phyloP scores from a whole-genome alignment of 2,329 filamentous ascomycete species.

The Cladophialophora immunda region DNA sequence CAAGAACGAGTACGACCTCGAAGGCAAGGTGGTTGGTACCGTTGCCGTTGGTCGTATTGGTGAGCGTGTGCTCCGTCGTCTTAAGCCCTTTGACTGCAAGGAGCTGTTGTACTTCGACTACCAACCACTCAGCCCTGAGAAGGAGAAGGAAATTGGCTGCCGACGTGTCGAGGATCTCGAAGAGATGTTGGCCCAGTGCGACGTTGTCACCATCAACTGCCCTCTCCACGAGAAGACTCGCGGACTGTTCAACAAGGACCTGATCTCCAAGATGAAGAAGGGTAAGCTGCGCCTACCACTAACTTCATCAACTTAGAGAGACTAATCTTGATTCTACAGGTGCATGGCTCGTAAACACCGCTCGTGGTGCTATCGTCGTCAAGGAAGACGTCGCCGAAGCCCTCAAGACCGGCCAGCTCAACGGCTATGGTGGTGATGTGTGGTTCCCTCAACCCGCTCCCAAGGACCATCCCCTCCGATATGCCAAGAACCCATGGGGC shows the following conservation, averaged over 20 bases:
- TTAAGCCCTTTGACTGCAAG: slow-evolving; percentile 99
- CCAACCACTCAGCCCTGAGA: slow-evolving; percentile 86
- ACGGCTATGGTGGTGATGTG: slow-evolving; percentile 60
- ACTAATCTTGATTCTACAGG: slow-evolving; percentile 57
- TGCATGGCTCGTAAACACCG: slow-evolving; percentile 98
- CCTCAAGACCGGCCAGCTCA: slow-evolving; percentile 82
- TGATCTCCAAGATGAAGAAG: slow-evolving; percentile 99
- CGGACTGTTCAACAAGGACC: slow-evolving; percentile 97
- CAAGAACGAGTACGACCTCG: slow-evolving; percentile 98
- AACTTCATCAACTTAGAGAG: not conserved
- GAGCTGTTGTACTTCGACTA: slow-evolving; percentile 99
- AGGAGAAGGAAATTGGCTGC: slow-evolving; percentile 95
- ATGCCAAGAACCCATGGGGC: slow-evolving; percentile 92
- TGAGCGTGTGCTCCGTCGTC: slow-evolving; percentile 93
- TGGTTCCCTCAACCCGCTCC: slow-evolving; percentile 99
- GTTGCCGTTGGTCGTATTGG: slow-evolving; percentile 97
- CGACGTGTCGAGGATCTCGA: slow-evolving; percentile 87
- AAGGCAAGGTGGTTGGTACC: slow-evolving; percentile 96
- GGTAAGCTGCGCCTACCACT: slow-evolving; percentile 60
- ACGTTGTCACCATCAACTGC: slow-evolving; percentile 99
- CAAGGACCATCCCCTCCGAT: slow-evolving; percentile 89
- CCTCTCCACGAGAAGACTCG: slow-evolving; percentile 97
- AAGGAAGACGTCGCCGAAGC: slow-evolving; percentile 98
- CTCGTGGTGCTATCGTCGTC: slow-evolving; percentile 97
- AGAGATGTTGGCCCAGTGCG: slow-evolving; percentile 93